These are phyloP conservation scores for Phytophthora melonis DNA, from an alignment of 352 stramenopile species.

Conservation along the genomic window DNA sequence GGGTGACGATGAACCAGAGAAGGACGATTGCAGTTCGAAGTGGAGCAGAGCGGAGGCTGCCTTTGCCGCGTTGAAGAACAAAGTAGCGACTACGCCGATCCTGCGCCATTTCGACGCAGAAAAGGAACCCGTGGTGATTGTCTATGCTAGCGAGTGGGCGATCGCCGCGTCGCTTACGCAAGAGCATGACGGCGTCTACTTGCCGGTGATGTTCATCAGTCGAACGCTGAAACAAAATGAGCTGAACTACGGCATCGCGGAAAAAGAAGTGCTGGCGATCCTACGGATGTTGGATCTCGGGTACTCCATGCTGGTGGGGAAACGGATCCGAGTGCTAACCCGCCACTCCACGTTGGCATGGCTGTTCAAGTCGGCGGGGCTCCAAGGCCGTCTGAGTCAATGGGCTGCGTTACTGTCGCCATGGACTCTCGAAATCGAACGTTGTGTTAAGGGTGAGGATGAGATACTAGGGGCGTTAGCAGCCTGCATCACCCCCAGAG, in stretches of 20 bases:
- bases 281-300: not conserved
- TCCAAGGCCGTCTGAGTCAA: not conserved
- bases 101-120: not conserved
- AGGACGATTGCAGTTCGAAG: no score
- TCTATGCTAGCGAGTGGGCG: not conserved
- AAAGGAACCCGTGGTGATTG: not conserved
- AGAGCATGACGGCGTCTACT: not conserved
- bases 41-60: no score
- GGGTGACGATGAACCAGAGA: no score
- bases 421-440: not conserved
- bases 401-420: constrained; percentile 1
- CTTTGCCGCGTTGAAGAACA: not conserved
- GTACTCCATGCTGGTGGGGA: not conserved
- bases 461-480: constrained; percentile 9
- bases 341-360: constrained; percentile 10
- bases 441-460: constrained; percentile 18
- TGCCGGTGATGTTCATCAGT: not conserved
- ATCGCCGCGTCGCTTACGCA: not conserved
- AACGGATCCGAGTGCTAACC: not conserved
- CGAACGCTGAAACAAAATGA: not conserved
- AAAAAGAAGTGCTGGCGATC: not conserved
- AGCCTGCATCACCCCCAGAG: not conserved
- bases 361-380: not conserved
- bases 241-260: not conserved
- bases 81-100: not conserved